Base-by-base conservation (phyloP, 352 stramenopile species). In the Globisporangium iwayamae region DNA sequence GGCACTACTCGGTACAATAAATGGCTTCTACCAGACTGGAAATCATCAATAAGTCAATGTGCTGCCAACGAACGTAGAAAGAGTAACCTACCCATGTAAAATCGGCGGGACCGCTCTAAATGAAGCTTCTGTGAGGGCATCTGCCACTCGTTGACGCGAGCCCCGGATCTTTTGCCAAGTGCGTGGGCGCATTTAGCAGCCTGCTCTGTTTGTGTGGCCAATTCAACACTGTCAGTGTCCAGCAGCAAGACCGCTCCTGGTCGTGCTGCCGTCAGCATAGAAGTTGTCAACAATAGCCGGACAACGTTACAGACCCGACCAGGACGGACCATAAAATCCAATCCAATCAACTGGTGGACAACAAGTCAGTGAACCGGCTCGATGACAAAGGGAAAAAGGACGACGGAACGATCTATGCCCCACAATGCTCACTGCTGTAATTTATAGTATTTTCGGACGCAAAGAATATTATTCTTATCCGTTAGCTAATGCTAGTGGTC, bases 401-500 rank as follows among this genome's bases (percentile, higher is more conserved):
- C 39, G 3, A 22, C 30, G 34, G 20, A 56, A n/a, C 20, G 47
- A 28, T 28, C 25, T 28, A 28, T 28, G 25, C 25, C 25, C 25
- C 25, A 28, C 25, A 28, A 28, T 28, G 25, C 22, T 0, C 25
- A 28, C 25, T 28, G 1, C 25, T 28, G 25, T 28, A 28, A 28
- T 28, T 28, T 28, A 28, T 28, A 28, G 25, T 28, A 28, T 28
- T 28, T 28, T 28, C 25, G 56, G 56, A 41, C 56, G 18, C 13
- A 16, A 28, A 28, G 25, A 28, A 28, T 28, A 28, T 28, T 28
- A 28, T 28, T 28, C 32, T 58, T 20, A 55, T 47, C 43, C 20
- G 56, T 63, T 45, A 63, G 56, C 28, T 63, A 63, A 63, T 32
- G 5, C 28, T 57, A 7, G 25, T 2, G 25, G 25, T 22, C 36